A percentile compares a stretch with the other conserved stretches of the same genome.
phyloP scores from a whole-genome alignment of 306 rosid species.

The Citrullus mucosospermus region DNA sequence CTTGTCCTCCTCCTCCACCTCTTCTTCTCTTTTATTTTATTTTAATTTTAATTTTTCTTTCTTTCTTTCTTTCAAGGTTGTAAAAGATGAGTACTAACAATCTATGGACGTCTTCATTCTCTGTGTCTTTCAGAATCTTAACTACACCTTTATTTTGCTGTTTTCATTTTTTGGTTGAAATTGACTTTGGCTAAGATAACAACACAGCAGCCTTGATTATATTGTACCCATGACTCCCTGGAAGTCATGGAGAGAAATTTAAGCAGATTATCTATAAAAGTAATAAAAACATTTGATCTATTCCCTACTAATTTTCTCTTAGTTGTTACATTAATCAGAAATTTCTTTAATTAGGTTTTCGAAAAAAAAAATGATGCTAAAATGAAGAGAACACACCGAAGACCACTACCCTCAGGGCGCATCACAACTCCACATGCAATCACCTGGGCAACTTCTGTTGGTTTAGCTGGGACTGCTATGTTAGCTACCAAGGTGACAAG shows the following conservation, averaged over 20 bases:
- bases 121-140: neutral
- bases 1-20: neutral
- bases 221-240: neutral
- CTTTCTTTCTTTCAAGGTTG: neutral
- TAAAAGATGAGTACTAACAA: neutral
- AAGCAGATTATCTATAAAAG: neutral
- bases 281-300: neutral
- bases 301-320: neutral
- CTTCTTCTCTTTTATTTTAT: no score
- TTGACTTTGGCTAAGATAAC: neutral
- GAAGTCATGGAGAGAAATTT: neutral
- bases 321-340: neutral
- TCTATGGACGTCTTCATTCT: neutral
- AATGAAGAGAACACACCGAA: conserved; percentile 70
- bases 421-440: conserved; percentile 64
- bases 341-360: conserved; percentile 36
- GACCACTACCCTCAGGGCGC: conserved; percentile 94
- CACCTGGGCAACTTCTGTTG: conserved; percentile 61
- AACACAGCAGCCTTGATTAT: neutral
- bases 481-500: conserved; percentile 67
- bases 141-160: neutral
- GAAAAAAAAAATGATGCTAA: conserved; percentile 72
- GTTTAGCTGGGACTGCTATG: conserved; percentile 66
- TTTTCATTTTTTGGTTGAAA: neutral
- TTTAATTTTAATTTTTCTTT: no score